Evolutionary conservation across 352 stramenopile species (phyloP).

Genomic region (Elongisporangium senticosum): DNA sequence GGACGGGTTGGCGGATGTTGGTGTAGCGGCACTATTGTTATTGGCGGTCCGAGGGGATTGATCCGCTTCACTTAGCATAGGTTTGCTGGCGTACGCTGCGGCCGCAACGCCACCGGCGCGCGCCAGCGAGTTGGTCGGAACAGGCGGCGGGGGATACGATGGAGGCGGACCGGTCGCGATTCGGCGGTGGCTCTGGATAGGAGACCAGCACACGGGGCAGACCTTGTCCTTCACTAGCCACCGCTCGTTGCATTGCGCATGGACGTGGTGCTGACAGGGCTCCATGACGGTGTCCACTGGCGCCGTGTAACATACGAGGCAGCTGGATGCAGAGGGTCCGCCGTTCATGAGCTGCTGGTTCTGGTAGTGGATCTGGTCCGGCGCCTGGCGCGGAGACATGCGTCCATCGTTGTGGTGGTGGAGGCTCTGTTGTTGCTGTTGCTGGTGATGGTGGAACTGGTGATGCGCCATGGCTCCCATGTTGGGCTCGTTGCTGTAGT

Average conservation of each 20-base stretch:
- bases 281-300: constrained; percentile 52
- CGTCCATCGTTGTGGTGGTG: not conserved
- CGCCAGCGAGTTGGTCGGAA: constrained; percentile 6
- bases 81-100: not conserved
- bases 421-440: constrained; percentile 8
- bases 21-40: not conserved
- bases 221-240: constrained; percentile 71
- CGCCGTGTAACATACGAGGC: constrained; percentile 41
- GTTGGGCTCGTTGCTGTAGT: constrained; percentile 7
- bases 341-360: constrained; percentile 15
- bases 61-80: not conserved
- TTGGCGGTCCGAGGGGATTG: not conserved
- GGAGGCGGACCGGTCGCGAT: constrained; percentile 10
- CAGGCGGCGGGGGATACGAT: constrained; percentile 12
- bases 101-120: not conserved
- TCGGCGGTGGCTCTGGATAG: constrained; percentile 55
- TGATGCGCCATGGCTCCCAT: constrained; percentile 1
- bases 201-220: constrained; percentile 68
- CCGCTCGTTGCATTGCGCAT: constrained; percentile 68
- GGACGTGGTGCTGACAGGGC: constrained; percentile 76
- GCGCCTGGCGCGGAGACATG: not conserved
- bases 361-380: constrained; percentile 9
- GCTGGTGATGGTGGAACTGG: constrained; percentile 8
- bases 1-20: not conserved
- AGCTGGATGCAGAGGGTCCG: constrained; percentile 8